These are phyloP conservation scores for Aquilaria malaccensis DNA, from an alignment of 345 rosid species.

Conservation along the genomic window DNA sequence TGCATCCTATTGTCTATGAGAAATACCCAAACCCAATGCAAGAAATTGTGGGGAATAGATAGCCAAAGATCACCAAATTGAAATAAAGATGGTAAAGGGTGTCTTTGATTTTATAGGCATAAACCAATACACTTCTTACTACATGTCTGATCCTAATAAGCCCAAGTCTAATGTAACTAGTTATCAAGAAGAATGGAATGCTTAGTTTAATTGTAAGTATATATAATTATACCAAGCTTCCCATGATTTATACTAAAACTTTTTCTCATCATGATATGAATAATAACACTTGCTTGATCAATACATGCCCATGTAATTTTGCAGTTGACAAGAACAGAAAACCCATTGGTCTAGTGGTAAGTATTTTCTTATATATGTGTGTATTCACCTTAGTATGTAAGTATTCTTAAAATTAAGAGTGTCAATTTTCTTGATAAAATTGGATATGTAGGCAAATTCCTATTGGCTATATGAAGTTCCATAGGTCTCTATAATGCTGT, in stretches of 20 bases:
- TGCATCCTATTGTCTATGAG: constrained; percentile 58
- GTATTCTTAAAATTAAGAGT: too few relatives aligned
- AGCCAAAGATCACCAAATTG: constrained; percentile 39
- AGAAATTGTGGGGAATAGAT: constrained; percentile 34
- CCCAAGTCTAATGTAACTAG: constrained; percentile 22
- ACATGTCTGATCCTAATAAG: constrained; percentile 30
- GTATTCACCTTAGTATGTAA: too few relatives aligned
- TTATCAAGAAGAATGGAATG: constrained; percentile 51
- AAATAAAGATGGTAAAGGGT: constrained; percentile 43
- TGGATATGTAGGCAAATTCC: too few relatives aligned
- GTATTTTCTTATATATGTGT: constrained; percentile 1
- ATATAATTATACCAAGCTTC: constrained; percentile 28
- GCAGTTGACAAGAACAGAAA: constrained; percentile 39
- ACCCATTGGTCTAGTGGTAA: constrained; percentile 39
- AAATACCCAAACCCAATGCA: constrained; percentile 63
- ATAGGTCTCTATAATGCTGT: too few relatives aligned
- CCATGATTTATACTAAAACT: neutral
- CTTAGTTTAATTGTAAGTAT: constrained; percentile 9
- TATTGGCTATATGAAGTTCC: too few relatives aligned
- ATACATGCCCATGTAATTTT: neutral
- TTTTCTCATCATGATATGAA: too few relatives aligned
- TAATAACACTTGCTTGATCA: neutral
- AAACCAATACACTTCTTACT: constrained; percentile 47
- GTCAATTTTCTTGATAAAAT: too few relatives aligned
- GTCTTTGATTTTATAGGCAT: constrained; percentile 41